Conservation (phyloP, 2,329 filamentous ascomycete genomes). For the Huntiella omanensis region DNA sequence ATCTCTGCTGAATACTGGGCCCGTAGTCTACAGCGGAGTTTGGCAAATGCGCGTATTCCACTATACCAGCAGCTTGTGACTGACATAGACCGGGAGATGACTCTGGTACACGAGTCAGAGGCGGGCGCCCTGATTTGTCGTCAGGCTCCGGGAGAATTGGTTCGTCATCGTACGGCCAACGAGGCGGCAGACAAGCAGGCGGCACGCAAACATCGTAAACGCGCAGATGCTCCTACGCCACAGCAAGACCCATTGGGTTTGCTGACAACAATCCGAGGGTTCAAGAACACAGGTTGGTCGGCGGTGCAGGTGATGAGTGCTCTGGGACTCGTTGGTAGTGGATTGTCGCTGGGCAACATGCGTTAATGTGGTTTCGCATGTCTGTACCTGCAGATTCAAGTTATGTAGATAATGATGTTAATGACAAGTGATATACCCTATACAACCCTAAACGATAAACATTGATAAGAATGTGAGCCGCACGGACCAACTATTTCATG, state of each 20-base stretch:
- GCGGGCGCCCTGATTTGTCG: conserved; percentile 43
- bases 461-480: too few species aligned
- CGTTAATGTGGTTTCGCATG: background rate
- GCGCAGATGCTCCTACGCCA: background rate
- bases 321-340: conserved; percentile 7
- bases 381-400: too few species aligned
- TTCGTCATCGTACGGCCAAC: background rate
- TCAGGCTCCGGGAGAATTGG: background rate
- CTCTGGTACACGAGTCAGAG: conserved; percentile 42
- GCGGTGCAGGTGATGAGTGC: conserved; percentile 10
- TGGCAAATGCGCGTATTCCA: conserved; percentile 55
- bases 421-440: too few species aligned
- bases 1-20: conserved; percentile 38
- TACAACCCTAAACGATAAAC: too few species aligned
- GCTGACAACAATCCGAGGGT: conserved; percentile 3
- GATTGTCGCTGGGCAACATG: conserved; percentile 5
- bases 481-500: too few species aligned
- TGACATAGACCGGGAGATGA: conserved; percentile 51
- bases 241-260: conserved; percentile 10
- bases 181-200: background rate
- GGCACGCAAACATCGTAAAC: background rate
- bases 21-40: conserved; percentile 55
- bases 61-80: conserved; percentile 39
- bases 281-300: conserved; percentile 9
- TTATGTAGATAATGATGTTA: too few species aligned